phyloP scores from a whole-genome alignment of 345 rosid genomes.

The Ceriops tagal region DNA sequence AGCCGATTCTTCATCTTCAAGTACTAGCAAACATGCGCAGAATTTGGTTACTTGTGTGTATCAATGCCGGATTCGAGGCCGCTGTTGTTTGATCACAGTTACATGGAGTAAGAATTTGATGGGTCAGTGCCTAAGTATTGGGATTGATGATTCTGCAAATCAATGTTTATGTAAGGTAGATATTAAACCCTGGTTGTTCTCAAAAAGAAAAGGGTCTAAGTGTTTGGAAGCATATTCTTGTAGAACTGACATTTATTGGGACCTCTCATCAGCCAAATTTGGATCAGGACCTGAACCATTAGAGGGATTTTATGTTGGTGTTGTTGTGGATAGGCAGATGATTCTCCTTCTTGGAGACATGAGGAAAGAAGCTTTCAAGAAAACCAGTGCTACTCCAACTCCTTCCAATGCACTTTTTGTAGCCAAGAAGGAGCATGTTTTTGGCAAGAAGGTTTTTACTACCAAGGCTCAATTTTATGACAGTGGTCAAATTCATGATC shows the following conservation, averaged over 20 bases:
- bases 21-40: slow-evolving; percentile 55
- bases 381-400: slow-evolving; percentile 42
- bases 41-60: slow-evolving; percentile 72
- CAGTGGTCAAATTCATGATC: slow-evolving; percentile 61
- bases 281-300: slow-evolving; percentile 88
- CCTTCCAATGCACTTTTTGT: slow-evolving; percentile 50
- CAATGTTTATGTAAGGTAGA: slow-evolving; percentile 84
- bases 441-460: slow-evolving; percentile 63
- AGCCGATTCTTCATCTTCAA: slow-evolving; percentile 76
- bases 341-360: slow-evolving; percentile 82
- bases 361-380: slow-evolving; percentile 84
- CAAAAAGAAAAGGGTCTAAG: slow-evolving; percentile 86
- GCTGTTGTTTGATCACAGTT: slow-evolving; percentile 67
- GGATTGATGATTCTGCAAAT: slow-evolving; percentile 70
- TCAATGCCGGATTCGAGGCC: slow-evolving; percentile 62
- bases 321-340: slow-evolving; percentile 71
- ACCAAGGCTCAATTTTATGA: slow-evolving; percentile 71
- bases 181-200: slow-evolving; percentile 90
- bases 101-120: slow-evolving; percentile 90
- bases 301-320: slow-evolving; percentile 72
- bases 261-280: slow-evolving; percentile 74
- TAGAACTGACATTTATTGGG: slow-evolving; percentile 73
- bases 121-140: slow-evolving; percentile 83
- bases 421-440: slow-evolving; percentile 77
- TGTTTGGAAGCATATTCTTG: slow-evolving; percentile 66